These are phyloP conservation scores for Glonium stellatum DNA, from an alignment of 495 filamentous ascomycete species.

Conservation along the genomic window DNA sequence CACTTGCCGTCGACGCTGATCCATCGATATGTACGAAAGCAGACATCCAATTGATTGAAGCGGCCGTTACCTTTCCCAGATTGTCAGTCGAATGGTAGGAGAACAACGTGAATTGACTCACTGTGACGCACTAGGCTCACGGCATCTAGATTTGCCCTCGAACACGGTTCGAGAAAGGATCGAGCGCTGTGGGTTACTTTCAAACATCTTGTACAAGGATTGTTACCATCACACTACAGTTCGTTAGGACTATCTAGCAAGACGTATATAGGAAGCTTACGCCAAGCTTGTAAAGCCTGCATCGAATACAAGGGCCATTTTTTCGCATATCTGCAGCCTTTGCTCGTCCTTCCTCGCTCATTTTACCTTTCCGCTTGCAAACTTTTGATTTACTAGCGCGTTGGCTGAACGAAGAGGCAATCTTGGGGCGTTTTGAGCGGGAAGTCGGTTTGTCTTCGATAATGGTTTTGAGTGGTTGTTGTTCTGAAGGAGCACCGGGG, in stretches of 20 bases:
- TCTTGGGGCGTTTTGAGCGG: constrained; percentile 5
- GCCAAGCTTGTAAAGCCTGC: constrained; percentile 20
- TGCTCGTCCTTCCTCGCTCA: constrained; percentile 3
- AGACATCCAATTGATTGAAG: constrained; percentile 14
- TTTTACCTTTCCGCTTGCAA: constrained; percentile 5
- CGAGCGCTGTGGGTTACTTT: constrained; percentile 11
- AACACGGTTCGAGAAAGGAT: constrained; percentile 17
- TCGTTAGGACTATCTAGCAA: not conserved
- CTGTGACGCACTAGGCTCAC: constrained; percentile 19
- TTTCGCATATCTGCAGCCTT: constrained; percentile 17
- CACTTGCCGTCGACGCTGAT: not conserved
- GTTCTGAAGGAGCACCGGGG: not conserved
- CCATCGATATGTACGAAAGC: constrained; percentile 9
- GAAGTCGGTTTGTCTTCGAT: constrained; percentile 1
- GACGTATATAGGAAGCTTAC: constrained; percentile 7
- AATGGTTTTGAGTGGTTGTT: not conserved
- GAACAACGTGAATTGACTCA: constrained; percentile 6
- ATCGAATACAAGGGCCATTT: constrained; percentile 18
- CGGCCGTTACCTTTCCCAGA: constrained; percentile 18
- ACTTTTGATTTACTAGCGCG: constrained; percentile 5
- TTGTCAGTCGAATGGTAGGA: not conserved
- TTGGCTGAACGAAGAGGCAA: constrained; percentile 10
- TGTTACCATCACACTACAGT: constrained; percentile 20
- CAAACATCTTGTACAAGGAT: constrained; percentile 14
- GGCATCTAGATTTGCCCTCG: constrained; percentile 12